Conservation (phyloP, 1,284 basidiomycete species). For the Ustilago curta region DNA sequence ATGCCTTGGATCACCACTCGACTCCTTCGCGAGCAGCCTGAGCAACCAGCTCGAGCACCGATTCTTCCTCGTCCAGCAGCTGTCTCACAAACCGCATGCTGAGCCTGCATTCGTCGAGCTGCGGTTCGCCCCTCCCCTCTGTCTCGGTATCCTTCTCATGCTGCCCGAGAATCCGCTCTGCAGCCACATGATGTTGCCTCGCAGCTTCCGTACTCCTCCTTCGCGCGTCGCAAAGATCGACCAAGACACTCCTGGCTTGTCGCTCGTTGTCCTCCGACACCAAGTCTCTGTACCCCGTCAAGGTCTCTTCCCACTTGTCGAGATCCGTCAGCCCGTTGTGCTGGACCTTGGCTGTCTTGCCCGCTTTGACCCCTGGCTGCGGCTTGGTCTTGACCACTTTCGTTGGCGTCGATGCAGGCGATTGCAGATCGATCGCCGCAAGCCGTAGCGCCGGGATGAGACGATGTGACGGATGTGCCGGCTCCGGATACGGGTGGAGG, state of each 20-base stretch:
- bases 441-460: constrained; percentile 59
- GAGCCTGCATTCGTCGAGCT: constrained; percentile 4
- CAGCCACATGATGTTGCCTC: constrained; percentile 1
- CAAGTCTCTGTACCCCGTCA: constrained; percentile 37
- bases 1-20: constrained; percentile 36
- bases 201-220: constrained; percentile 5
- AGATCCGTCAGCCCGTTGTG: constrained; percentile 3
- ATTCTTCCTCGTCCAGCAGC: constrained; percentile 46
- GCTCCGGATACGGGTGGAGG: constrained; percentile 54
- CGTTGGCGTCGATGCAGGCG: background rate
- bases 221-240: constrained; percentile 11
- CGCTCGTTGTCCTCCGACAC: constrained; percentile 48
- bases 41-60: constrained; percentile 33
- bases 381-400: constrained; percentile 34
- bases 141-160: background rate
- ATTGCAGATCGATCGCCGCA: constrained; percentile 31
- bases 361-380: constrained; percentile 20
- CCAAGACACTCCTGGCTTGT: constrained; percentile 19
- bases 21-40: constrained; percentile 23
- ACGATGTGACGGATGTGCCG: constrained; percentile 64
- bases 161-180: constrained; percentile 3
- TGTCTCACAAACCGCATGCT: constrained; percentile 39
- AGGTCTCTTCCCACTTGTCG: constrained; percentile 51
- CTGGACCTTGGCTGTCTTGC: constrained; percentile 19
- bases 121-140: constrained; percentile 11